phyloP scores from a whole-genome alignment of 306 rosid species.

The Cucurbita pepo region DNA sequence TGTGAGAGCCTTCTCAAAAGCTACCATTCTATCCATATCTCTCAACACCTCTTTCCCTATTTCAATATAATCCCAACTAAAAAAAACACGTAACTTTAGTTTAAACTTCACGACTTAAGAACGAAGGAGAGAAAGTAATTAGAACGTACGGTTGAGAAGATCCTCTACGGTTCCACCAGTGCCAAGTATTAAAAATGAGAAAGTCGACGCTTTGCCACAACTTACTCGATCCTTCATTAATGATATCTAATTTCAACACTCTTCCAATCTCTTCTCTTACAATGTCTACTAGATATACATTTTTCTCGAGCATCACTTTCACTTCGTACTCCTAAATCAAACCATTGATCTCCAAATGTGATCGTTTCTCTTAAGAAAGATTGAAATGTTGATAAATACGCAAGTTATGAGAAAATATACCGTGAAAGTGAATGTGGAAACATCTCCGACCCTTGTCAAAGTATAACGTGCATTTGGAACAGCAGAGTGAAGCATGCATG shows the following conservation, averaged over 20 bases:
- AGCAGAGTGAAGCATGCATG: conserved; percentile 60
- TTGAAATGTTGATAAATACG: too few relatives aligned
- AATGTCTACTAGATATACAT: conserved; percentile 62
- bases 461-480: conserved; percentile 41
- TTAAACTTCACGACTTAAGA: too few relatives aligned
- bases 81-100: not conserved
- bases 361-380: not conserved
- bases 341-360: not conserved
- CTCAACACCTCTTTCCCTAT: conserved; percentile 23
- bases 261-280: conserved; percentile 49
- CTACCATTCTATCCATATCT: conserved; percentile 77
- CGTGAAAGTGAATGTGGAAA: conserved; percentile 50
- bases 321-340: conserved; percentile 45
- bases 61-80: conserved; percentile 73
- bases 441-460: conserved; percentile 26
- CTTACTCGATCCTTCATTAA: conserved; percentile 28
- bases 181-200: conserved; percentile 95
- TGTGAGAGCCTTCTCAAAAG: conserved; percentile 58
- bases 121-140: not conserved
- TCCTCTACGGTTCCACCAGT: conserved; percentile 93
- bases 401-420: conserved; percentile 12
- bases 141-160: conserved; percentile 74
- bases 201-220: conserved; percentile 45
- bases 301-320: conserved; percentile 71
- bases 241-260: conserved; percentile 71